phyloP scores from a whole-genome alignment of 306 rosid species.

The Parietaria judaica region DNA sequence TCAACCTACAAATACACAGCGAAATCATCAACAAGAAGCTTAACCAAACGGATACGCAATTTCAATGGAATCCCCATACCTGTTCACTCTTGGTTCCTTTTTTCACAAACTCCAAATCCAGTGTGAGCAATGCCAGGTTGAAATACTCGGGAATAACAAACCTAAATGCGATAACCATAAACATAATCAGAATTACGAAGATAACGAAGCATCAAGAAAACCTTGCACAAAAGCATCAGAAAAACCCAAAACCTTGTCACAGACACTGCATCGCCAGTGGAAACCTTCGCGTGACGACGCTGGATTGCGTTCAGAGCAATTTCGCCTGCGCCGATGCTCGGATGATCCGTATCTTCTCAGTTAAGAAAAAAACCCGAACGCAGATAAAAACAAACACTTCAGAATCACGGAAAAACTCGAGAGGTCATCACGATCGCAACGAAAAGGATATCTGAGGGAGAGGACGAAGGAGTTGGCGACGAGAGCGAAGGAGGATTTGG shows the following conservation, averaged over 20 bases:
- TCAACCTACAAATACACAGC: slow-evolving; percentile 60
- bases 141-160: slow-evolving; percentile 75
- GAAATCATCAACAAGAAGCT: neutral
- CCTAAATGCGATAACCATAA: slow-evolving; percentile 30
- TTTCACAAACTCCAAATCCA: slow-evolving; percentile 83
- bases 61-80: slow-evolving; percentile 25
- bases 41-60: neutral
- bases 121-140: slow-evolving; percentile 59
- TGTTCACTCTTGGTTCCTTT: slow-evolving; percentile 71
- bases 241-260: slow-evolving; percentile 58
- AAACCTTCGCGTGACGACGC: slow-evolving; percentile 72
- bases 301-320: slow-evolving; percentile 83
- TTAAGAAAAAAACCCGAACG: slow-evolving; percentile 45
- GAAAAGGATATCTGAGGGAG: slow-evolving; percentile 70
- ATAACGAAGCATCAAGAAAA: neutral
- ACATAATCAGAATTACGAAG: slow-evolving; percentile 12
- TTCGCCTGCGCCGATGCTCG: slow-evolving; percentile 43
- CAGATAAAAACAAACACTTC: neutral
- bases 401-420: neutral
- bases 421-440: neutral
- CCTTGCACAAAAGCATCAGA: neutral
- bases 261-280: slow-evolving; percentile 48
- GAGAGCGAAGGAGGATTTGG: slow-evolving; percentile 41
- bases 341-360: slow-evolving; percentile 58
- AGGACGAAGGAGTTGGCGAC: slow-evolving; percentile 61